Conservation (phyloP, 1,139 yeast genomes). For the Yueomyces sp. region DNA sequence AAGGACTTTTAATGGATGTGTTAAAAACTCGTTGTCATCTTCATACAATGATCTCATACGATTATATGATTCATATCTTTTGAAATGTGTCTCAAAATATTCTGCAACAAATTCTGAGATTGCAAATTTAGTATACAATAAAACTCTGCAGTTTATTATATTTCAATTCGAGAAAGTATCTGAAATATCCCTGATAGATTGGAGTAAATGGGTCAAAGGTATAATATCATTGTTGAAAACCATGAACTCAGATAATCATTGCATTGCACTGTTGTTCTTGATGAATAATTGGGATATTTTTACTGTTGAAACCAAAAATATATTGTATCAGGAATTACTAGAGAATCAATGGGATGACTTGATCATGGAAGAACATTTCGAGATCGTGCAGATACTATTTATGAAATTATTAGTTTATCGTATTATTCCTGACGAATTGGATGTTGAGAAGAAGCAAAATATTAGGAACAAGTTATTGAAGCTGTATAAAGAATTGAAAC, state of each 20-base stretch:
- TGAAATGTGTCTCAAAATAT: slow-evolving; percentile 11
- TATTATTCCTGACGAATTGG: background rate
- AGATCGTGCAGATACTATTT: slow-evolving; percentile 12
- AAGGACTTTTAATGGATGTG: slow-evolving; percentile 11
- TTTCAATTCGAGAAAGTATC: slow-evolving; percentile 11
- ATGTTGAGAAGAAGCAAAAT: background rate
- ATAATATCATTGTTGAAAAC: slow-evolving; percentile 16
- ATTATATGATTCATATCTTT: slow-evolving; percentile 14
- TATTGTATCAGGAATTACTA: slow-evolving; percentile 5
- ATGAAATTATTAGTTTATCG: slow-evolving; percentile 15
- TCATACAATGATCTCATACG: slow-evolving; percentile 4
- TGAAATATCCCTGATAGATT: slow-evolving; percentile 9
- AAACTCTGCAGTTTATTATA: slow-evolving; percentile 13
- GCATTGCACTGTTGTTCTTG: slow-evolving; percentile 13
- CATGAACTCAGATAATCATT: slow-evolving; percentile 15
- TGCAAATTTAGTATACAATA: slow-evolving; percentile 20
- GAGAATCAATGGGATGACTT: slow-evolving; percentile 12
- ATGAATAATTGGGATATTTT: slow-evolving; percentile 21
- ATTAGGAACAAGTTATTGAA: background rate
- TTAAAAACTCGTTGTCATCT: slow-evolving; percentile 2
- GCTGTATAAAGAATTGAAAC: background rate
- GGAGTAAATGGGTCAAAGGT: slow-evolving; percentile 18
- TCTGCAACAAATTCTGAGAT: slow-evolving; percentile 16
- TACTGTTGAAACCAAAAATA: slow-evolving; percentile 5
- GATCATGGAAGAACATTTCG: slow-evolving; percentile 11